Conservation (phyloP, 257 asterid genomes). For the Petrea volubilis region DNA sequence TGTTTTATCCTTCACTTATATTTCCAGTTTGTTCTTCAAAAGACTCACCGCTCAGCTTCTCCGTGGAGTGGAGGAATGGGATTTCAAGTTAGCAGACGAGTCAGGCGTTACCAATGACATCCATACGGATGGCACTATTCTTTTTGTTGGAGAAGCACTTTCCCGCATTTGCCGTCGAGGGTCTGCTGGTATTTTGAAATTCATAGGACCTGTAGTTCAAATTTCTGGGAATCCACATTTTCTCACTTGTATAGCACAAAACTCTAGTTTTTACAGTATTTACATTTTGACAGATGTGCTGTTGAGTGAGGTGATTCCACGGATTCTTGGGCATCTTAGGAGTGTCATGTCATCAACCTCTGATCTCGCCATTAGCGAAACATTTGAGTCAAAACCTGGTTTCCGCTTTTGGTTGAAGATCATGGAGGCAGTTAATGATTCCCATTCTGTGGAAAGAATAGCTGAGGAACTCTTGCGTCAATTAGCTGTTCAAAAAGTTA, state of each 20-base stretch:
- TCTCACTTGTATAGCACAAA: constrained; percentile 15
- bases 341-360: constrained; percentile 47
- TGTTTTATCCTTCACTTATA: constrained; percentile 43
- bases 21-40: constrained; percentile 71
- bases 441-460: constrained; percentile 84
- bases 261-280: constrained; percentile 19
- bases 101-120: constrained; percentile 30
- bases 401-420: constrained; percentile 72
- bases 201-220: constrained; percentile 22
- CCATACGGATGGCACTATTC: constrained; percentile 38
- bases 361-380: constrained; percentile 33
- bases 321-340: constrained; percentile 53
- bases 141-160: constrained; percentile 72
- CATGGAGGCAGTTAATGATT: constrained; percentile 77
- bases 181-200: constrained; percentile 60
- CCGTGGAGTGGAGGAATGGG: constrained; percentile 68
- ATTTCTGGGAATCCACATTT: constrained; percentile 18
- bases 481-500: constrained; percentile 57
- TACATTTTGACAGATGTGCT: constrained; percentile 66
- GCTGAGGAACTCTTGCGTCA: constrained; percentile 83
- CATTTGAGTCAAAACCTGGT: constrained; percentile 59
- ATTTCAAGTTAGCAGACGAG: constrained; percentile 39
- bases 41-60: constrained; percentile 70
- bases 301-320: constrained; percentile 63
- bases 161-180: constrained; percentile 93